phyloP scores from a whole-genome alignment of 139 green algal genomes.

The Coelastrella sp. region DNA sequence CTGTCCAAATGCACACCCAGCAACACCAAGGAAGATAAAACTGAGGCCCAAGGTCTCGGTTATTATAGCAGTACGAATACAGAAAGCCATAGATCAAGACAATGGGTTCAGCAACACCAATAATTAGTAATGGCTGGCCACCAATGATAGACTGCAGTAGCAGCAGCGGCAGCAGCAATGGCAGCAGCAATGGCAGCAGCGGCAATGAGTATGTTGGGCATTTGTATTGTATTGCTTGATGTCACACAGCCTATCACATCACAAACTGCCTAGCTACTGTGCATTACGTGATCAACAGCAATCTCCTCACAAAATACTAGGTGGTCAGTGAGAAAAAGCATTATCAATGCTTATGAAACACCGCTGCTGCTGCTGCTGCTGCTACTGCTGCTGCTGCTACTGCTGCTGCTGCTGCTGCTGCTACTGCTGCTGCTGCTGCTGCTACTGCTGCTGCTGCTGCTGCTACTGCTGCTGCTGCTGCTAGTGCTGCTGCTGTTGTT shows the following conservation, averaged over 20 bases:
- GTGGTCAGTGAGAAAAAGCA: neutral
- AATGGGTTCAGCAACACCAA: conserved; percentile 92
- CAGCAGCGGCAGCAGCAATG: neutral
- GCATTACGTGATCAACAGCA: no score
- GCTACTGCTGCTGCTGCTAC: neutral
- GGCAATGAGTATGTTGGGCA: no score
- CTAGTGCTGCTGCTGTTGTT: neutral
- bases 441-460: no score
- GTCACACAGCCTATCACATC: neutral
- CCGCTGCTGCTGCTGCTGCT: neutral
- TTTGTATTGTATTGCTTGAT: neutral
- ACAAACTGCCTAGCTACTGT: no score
- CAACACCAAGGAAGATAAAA: conserved; percentile 78
- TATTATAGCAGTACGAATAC: conserved; percentile 52
- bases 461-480: neutral
- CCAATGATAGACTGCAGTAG: conserved; percentile 77
- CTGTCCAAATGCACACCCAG: conserved; percentile 84
- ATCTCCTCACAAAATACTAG: neutral
- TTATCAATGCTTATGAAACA: neutral
- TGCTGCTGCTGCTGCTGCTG: neutral
- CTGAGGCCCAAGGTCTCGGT: conserved; percentile 19
- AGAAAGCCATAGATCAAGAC: conserved; percentile 88
- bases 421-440: conserved; percentile 13
- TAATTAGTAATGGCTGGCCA: conserved; percentile 92
- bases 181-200: neutral